Conservation (phyloP, 495 filamentous ascomycete species). For the Cetradonia linearis region DNA sequence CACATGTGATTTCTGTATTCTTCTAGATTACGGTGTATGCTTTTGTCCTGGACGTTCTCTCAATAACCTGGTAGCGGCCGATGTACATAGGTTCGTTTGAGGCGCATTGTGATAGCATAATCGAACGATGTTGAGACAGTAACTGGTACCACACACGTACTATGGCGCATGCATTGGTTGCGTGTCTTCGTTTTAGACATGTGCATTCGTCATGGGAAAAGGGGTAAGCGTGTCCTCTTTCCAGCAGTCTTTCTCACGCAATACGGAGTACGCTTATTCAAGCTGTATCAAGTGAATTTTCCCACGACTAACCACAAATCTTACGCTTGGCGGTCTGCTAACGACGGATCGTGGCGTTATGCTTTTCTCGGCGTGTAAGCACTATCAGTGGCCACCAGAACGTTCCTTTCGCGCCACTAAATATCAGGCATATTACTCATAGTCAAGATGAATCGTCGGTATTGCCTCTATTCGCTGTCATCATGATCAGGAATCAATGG, state of each 20-base stretch:
- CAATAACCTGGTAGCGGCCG: not conserved
- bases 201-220: no score
- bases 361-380: not conserved
- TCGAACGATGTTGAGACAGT: no score
- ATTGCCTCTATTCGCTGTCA: not conserved
- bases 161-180: no score
- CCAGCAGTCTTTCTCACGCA: no score
- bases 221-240: no score
- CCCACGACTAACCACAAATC: no score
- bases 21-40: not conserved
- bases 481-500: not conserved
- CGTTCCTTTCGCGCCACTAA: not conserved
- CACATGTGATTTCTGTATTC: not conserved
- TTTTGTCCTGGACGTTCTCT: not conserved
- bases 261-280: no score
- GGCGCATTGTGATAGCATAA: not conserved
- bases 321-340: no score
- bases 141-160: no score
- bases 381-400: no score
- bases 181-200: no score
- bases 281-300: no score
- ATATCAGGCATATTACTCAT: not conserved
- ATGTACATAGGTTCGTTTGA: not conserved
- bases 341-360: not conserved
- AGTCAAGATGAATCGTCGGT: not conserved